Percentiles rank a stretch among this genome's conserved stretches.
Evolutionary conservation across 2,329 filamentous ascomycete species (phyloP).

Genomic region (Colletotrichum chrysophilum): DNA sequence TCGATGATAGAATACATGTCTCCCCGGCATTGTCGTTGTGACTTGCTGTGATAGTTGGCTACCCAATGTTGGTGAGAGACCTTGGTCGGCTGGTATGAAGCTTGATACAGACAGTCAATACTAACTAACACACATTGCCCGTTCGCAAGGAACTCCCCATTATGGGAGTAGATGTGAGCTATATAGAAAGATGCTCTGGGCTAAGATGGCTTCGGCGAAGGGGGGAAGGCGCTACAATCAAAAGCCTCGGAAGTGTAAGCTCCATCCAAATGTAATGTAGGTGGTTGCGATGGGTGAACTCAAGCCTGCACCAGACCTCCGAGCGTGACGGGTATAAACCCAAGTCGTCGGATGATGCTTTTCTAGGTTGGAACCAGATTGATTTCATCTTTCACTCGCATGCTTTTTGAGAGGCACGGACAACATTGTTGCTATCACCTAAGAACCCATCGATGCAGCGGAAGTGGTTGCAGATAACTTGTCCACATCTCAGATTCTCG

Average conservation of each 20-base stretch:
- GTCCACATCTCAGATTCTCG: rapidly evolving
- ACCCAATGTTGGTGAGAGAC: rapidly evolving
- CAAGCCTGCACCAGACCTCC: rapidly evolving
- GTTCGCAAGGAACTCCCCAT: rapidly evolving
- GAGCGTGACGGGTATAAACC: rapidly evolving
- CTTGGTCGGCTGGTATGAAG: neutral
- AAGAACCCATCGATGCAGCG: rapidly evolving
- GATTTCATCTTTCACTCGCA: no score
- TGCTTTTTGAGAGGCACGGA: no score
- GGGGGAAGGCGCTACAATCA: neutral
- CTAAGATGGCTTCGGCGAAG: neutral
- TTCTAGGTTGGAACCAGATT: neutral
- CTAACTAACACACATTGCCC: rapidly evolving
- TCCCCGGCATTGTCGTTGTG: rapidly evolving
- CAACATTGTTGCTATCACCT: no score
- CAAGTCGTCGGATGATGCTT: rapidly evolving
- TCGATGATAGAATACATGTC: no score
- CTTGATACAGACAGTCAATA: rapidly evolving
- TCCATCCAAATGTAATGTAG: neutral
- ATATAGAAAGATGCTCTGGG: neutral
- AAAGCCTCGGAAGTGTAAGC: neutral
- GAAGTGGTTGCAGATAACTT: neutral
- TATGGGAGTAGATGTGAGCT: neutral
- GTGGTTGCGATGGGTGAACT: rapidly evolving
- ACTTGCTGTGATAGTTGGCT: rapidly evolving